These are phyloP conservation scores for Chrysanthemum seticuspe DNA, from an alignment of 129 eudicot genomes.

Conservation along the genomic window DNA sequence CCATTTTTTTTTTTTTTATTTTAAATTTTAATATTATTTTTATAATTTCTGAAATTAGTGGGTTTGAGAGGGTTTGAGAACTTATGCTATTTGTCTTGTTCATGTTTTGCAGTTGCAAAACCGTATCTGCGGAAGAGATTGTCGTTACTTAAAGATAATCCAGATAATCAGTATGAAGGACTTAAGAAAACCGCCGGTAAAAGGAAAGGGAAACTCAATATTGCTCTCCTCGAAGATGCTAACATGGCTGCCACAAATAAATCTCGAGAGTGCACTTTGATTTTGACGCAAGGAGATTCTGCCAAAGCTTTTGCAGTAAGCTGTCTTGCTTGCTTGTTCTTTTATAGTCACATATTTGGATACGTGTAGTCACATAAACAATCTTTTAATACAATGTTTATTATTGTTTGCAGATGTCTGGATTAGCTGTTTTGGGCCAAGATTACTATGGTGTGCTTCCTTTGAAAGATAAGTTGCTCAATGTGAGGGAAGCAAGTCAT, in stretches of 20 bases:
- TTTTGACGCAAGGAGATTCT: conserved; percentile 95
- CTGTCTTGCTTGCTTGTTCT: background rate
- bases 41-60: no score
- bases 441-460: conserved; percentile 88
- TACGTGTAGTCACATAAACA: background rate
- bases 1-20: no score
- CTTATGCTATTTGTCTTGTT: no score
- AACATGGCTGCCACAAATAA: conserved; percentile 64
- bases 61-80: no score
- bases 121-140: no score
- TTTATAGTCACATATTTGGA: background rate
- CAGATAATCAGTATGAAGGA: no score
- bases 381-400: background rate
- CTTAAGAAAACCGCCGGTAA: no score
- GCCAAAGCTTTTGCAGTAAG: conserved; percentile 92
- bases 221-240: conserved; percentile 83
- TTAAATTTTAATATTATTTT: no score
- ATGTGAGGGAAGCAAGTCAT: conserved; percentile 90
- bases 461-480: conserved; percentile 81
- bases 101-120: no score
- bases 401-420: conserved; percentile 60
- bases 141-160: no score
- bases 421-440: conserved; percentile 77
- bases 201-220: conserved; percentile 38
- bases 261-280: conserved; percentile 71